A percentile compares a stretch with the other conserved stretches of the same genome.
Evolutionary conservation across 2,329 filamentous ascomycete species (phyloP).

Genomic region (Xylariomycetidae sp.): DNA sequence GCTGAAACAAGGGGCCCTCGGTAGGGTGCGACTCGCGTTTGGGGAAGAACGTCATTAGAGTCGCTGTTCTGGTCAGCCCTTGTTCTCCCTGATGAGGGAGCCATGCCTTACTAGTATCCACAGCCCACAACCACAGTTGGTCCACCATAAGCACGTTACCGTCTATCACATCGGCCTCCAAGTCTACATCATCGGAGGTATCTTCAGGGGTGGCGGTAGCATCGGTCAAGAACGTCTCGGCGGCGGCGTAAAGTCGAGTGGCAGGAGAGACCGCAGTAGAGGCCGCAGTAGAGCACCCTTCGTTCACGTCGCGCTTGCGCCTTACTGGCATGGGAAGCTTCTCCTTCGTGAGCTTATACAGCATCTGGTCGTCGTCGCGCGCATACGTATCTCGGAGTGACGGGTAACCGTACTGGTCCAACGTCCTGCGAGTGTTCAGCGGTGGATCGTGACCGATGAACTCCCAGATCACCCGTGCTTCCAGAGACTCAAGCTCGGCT

Average conservation of each 20-base stretch:
- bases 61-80: constrained; percentile 29
- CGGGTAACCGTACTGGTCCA: constrained; percentile 60
- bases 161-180: constrained; percentile 35
- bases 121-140: constrained; percentile 57
- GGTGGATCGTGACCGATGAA: constrained; percentile 56
- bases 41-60: constrained; percentile 49
- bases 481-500: constrained; percentile 48
- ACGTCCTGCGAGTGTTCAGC: constrained; percentile 53
- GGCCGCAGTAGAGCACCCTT: constrained; percentile 3
- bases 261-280: constrained; percentile 13
- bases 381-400: constrained; percentile 54
- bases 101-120: constrained; percentile 41
- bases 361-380: constrained; percentile 60
- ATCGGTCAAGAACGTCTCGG: constrained; percentile 12
- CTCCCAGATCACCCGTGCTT: constrained; percentile 57
- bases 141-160: constrained; percentile 62
- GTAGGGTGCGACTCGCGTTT: constrained; percentile 47
- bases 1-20: constrained; percentile 50
- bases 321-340: constrained; percentile 19
- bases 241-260: constrained; percentile 14
- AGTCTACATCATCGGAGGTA: constrained; percentile 26
- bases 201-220: constrained; percentile 18
- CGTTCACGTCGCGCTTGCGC: constrained; percentile 21
- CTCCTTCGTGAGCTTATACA: constrained; percentile 58
- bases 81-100: not conserved